Conservation (phyloP, 768 basidiomycete genomes). For the Rhodotorula kratochvilovae region DNA sequence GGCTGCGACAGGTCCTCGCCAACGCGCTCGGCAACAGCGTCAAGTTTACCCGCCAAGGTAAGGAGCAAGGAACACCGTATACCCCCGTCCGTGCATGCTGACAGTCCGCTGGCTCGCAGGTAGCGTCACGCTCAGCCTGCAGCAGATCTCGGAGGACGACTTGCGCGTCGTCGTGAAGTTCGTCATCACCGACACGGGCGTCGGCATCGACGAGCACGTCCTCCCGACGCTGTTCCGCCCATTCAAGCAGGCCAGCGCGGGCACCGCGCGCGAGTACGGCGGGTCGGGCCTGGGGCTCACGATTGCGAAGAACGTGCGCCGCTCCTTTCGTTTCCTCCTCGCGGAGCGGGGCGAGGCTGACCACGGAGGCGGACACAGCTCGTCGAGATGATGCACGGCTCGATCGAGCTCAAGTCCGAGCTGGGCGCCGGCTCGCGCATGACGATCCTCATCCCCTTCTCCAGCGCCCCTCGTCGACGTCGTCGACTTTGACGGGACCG, state of each 20-base stretch:
- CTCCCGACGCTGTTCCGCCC: slow-evolving; percentile 39
- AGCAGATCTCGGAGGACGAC: slow-evolving; percentile 27
- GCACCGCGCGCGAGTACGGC: slow-evolving; percentile 81
- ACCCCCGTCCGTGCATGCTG: neutral
- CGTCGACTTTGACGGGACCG: neutral
- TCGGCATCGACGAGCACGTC: slow-evolving; percentile 31
- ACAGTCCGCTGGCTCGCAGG: slow-evolving; percentile 1
- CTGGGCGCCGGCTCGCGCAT: slow-evolving; percentile 14
- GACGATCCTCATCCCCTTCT: slow-evolving; percentile 8
- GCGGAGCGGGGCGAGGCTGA: too few species aligned
- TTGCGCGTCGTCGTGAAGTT: slow-evolving; percentile 8
- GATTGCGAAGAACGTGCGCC: slow-evolving; percentile 51
- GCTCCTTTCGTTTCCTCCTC: too few species aligned
- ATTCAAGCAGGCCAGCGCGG: slow-evolving; percentile 77
- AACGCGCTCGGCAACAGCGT: slow-evolving; percentile 37
- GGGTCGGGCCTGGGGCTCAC: slow-evolving; percentile 91
- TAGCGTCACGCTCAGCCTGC: slow-evolving; percentile 15
- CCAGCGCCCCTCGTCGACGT: slow-evolving; percentile 4
- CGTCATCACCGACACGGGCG: slow-evolving; percentile 37
- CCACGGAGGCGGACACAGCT: slow-evolving; percentile 6
- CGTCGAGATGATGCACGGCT: slow-evolving; percentile 32
- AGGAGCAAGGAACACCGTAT: neutral
- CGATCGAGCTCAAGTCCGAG: slow-evolving; percentile 6
- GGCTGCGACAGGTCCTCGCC: slow-evolving; percentile 36
- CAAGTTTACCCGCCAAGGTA: slow-evolving; percentile 34